phyloP scores from a whole-genome alignment of 2,329 filamentous ascomycete genomes.

The Verticillium alfalfae region DNA sequence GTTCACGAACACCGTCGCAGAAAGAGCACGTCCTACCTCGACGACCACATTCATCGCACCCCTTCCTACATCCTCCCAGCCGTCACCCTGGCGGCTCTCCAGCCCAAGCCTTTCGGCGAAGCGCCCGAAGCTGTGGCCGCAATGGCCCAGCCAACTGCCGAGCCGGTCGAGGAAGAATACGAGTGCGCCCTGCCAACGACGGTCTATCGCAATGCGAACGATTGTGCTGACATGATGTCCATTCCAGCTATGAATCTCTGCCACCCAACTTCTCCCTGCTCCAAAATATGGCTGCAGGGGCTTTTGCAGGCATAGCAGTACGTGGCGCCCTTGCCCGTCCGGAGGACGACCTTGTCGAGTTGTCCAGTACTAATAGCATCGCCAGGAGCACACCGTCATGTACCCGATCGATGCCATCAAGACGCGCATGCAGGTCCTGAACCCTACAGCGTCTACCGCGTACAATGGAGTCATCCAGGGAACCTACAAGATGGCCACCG shows the following conservation, averaged over 20 bases:
- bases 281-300: constrained; percentile 93
- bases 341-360: too few species aligned
- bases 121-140: constrained; percentile 62
- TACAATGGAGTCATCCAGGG: constrained; percentile 90
- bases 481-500: constrained; percentile 83
- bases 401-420: constrained; percentile 98
- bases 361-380: constrained; percentile 6
- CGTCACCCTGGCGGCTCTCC: constrained; percentile 59
- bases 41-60: background rate
- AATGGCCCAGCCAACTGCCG: constrained; percentile 64
- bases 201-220: constrained; percentile 1
- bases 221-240: background rate
- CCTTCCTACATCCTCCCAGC: constrained; percentile 10
- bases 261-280: constrained; percentile 90
- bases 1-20: background rate
- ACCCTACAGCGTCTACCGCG: constrained; percentile 71
- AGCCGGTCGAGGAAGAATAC: constrained; percentile 55
- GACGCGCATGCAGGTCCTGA: constrained; percentile 98
- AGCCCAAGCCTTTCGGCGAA: constrained; percentile 55
- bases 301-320: constrained; percentile 94
- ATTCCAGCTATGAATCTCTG: constrained; percentile 75
- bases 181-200: constrained; percentile 44
- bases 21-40: background rate
- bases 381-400: constrained; percentile 95
- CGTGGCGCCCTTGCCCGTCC: constrained; percentile 17